Conservation (phyloP, 768 basidiomycete species). For the Lactarius akahatsu region DNA sequence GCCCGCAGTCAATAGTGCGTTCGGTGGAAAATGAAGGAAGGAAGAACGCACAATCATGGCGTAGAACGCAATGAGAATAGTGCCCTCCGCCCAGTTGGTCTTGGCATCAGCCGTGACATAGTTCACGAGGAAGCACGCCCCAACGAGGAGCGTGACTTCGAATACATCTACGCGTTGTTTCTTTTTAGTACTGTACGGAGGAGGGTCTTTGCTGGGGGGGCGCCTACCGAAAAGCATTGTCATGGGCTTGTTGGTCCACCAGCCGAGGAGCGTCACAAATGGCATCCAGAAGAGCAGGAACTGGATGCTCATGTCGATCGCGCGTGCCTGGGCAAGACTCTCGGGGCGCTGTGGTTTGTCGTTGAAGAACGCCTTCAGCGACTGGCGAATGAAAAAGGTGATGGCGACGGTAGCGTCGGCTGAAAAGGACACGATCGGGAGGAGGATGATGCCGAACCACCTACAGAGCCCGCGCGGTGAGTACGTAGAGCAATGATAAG, state of each 20-base stretch:
- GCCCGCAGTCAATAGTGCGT: neutral
- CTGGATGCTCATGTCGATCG: slow-evolving; percentile 77
- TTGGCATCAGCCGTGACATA: slow-evolving; percentile 77
- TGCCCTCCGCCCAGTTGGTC: slow-evolving; percentile 78
- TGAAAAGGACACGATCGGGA: slow-evolving; percentile 72
- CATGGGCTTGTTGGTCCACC: slow-evolving; percentile 64
- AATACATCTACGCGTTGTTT: slow-evolving; percentile 51
- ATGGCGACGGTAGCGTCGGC: slow-evolving; percentile 66
- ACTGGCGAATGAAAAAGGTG: slow-evolving; percentile 52
- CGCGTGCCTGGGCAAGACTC: slow-evolving; percentile 62
- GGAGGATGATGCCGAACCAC: slow-evolving; percentile 72
- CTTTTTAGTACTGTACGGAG: neutral
- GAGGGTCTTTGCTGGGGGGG: slow-evolving; percentile 31
- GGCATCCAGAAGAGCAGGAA: slow-evolving; percentile 82
- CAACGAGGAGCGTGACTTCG: slow-evolving; percentile 63
- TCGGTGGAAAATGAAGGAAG: neutral
- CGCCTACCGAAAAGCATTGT: slow-evolving; percentile 61
- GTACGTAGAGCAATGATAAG: neutral
- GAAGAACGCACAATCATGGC: slow-evolving; percentile 55
- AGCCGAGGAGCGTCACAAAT: slow-evolving; percentile 62
- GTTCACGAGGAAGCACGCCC: slow-evolving; percentile 73
- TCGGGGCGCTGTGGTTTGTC: slow-evolving; percentile 45
- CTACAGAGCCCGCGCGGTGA: slow-evolving; percentile 34
- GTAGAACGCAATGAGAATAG: slow-evolving; percentile 67
- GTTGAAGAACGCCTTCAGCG: slow-evolving; percentile 42